A percentile compares a stretch with the other conserved stretches of the same genome.
phyloP scores from a whole-genome alignment of 2,329 filamentous ascomycete species.

The Neofusicoccum cordaticola region DNA sequence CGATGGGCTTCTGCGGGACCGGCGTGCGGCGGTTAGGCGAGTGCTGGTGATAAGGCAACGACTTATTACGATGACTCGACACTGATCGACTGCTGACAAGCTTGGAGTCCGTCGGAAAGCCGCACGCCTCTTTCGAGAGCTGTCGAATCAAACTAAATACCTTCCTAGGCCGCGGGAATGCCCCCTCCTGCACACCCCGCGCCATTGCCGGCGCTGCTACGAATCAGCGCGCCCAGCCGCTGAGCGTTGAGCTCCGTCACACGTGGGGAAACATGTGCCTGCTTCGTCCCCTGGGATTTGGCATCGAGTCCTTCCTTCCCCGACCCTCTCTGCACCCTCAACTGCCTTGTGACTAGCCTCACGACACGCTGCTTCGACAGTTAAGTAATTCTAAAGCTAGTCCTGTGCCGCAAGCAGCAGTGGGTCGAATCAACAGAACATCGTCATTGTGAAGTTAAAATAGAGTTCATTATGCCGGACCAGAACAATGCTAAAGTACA shows the following conservation, averaged over 20 bases:
- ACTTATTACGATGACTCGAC: neutral
- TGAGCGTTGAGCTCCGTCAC: constrained; percentile 3
- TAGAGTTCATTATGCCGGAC: neutral
- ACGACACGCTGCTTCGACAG: neutral
- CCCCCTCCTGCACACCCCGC: neutral
- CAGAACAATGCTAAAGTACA: neutral
- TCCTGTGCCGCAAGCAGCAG: neutral
- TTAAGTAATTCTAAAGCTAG: neutral
- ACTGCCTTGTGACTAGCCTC: neutral
- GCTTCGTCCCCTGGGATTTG: neutral
- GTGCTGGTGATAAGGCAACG: neutral
- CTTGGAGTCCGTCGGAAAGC: neutral
- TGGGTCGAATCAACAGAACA: neutral
- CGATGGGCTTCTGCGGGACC: constrained; percentile 8
- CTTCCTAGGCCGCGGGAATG: neutral
- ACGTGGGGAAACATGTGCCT: constrained; percentile 13
- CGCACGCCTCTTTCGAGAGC: neutral
- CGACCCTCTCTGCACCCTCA: neutral
- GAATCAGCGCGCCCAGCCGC: neutral
- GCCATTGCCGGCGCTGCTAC: neutral
- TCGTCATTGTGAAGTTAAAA: neutral
- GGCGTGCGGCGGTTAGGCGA: constrained; percentile 1
- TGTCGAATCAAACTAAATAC: neutral
- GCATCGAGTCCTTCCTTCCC: neutral
- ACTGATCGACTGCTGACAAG: neutral